Conservation (phyloP, 2,329 filamentous ascomycete genomes). For the Ophiognomonia clavigignenti-juglandacearum region DNA sequence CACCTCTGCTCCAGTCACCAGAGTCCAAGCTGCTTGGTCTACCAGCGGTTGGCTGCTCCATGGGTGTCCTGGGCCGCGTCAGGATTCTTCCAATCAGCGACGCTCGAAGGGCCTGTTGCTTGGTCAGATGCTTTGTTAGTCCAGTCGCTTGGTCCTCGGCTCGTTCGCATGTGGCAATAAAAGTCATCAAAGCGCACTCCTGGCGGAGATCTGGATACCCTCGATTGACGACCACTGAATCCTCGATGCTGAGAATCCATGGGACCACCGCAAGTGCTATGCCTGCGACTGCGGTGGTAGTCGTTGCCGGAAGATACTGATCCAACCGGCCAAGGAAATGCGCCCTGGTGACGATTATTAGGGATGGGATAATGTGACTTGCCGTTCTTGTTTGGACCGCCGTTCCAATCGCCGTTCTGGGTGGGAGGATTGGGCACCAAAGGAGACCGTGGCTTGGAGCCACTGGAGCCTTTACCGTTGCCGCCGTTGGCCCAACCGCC, state of each 20-base stretch:
- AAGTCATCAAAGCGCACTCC: neutral
- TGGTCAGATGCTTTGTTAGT: slow-evolving; percentile 6
- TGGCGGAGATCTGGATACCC: neutral
- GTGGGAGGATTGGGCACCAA: slow-evolving; percentile 3
- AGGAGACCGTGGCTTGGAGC: neutral
- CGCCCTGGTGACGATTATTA: neutral
- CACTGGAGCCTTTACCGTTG: too few species aligned
- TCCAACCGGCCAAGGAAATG: slow-evolving; percentile 6
- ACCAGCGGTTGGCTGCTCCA: slow-evolving; percentile 9
- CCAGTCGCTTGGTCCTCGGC: neutral
- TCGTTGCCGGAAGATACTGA: neutral
- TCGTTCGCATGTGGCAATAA: neutral
- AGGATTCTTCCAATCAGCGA: neutral
- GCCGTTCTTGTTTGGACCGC: neutral
- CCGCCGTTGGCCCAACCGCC: too few species aligned
- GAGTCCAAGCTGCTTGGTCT: slow-evolving; percentile 3
- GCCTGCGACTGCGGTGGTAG: neutral
- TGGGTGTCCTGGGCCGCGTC: slow-evolving; percentile 5
- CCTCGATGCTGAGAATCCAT: neutral
- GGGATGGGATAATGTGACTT: neutral
- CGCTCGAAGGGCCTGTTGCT: slow-evolving; percentile 1
- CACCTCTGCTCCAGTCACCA: slow-evolving; percentile 1
- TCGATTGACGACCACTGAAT: neutral
- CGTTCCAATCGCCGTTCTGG: slow-evolving; percentile 1
- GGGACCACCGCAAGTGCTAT: neutral